phyloP scores from a whole-genome alignment of 352 stramenopile species.

The Pythium sukuiense region DNA sequence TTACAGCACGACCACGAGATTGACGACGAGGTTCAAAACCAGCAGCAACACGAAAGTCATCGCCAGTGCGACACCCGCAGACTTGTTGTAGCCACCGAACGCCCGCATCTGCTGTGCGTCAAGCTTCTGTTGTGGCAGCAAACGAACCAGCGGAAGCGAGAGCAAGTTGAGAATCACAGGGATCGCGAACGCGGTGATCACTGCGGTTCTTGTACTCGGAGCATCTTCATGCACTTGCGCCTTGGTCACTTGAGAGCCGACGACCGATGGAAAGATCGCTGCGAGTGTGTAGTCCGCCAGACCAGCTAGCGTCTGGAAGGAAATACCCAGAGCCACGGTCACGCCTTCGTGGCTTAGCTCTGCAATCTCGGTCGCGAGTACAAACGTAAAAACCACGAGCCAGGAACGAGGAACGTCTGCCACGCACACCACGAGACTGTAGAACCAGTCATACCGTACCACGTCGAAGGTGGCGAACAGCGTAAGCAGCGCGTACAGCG shows the following conservation, averaged over 20 bases:
- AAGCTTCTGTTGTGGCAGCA: no score
- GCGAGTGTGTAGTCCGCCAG: constrained; percentile 28
- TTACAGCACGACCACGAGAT: no score
- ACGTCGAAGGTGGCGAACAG: constrained; percentile 31
- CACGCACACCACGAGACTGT: constrained; percentile 31
- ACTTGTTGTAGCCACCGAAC: constrained; percentile 32
- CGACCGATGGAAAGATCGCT: constrained; percentile 19
- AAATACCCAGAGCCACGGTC: constrained; percentile 47
- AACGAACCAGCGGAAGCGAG: no score
- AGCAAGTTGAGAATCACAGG: no score
- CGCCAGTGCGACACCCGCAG: constrained; percentile 28
- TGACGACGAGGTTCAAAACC: constrained; percentile 1
- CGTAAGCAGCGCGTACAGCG: no score
- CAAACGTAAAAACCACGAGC: constrained; percentile 39
- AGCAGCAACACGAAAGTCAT: constrained; percentile 34
- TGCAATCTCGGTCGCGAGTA: constrained; percentile 49
- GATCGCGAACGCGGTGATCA: no score
- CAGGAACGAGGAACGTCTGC: constrained; percentile 37
- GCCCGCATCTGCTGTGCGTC: no score
- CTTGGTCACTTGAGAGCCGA: no score
- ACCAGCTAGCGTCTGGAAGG: constrained; percentile 40
- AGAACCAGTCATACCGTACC: constrained; percentile 41
- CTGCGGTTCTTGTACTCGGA: no score
- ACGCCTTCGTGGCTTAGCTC: constrained; percentile 46
- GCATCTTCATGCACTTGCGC: no score